These are phyloP conservation scores for Starmerella apicola DNA, from an alignment of 805 yeast genomes.

Conservation along the genomic window DNA sequence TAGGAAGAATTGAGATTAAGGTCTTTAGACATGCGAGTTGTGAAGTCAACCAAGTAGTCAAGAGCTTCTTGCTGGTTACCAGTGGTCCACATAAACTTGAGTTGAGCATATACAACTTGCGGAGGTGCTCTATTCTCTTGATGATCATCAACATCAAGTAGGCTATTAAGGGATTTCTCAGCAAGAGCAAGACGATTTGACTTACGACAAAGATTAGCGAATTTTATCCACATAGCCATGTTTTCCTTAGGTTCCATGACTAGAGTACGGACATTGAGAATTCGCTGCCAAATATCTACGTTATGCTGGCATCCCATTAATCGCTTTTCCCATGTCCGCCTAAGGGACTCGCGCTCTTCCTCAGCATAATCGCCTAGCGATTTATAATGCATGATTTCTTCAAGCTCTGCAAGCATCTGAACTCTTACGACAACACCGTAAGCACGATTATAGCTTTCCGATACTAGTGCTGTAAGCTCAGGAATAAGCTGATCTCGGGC, in stretches of 20 bases:
- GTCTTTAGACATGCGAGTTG: constrained; percentile 80
- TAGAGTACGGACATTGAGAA: constrained; percentile 81
- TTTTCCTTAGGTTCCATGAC: constrained; percentile 93
- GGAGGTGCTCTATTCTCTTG: constrained; percentile 72
- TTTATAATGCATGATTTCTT: constrained; percentile 85
- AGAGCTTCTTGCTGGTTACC: constrained; percentile 82
- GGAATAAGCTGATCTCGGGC: constrained; percentile 87
- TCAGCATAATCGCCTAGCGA: constrained; percentile 73
- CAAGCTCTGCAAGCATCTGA: constrained; percentile 93
- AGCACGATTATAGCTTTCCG: constrained; percentile 93
- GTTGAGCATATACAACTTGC: constrained; percentile 91
- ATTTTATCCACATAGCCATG: constrained; percentile 95
- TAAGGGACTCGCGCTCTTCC: constrained; percentile 53
- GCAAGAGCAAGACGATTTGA: constrained; percentile 87
- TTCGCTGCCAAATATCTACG: constrained; percentile 98
- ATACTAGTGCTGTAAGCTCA: constrained; percentile 85
- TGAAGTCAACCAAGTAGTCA: constrained; percentile 73
- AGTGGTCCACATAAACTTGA: constrained; percentile 94
- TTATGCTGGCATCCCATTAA: constrained; percentile 88
- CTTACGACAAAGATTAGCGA: constrained; percentile 90
- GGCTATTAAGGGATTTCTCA: constrained; percentile 72
- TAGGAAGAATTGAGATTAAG: constrained; percentile 67
- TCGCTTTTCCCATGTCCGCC: constrained; percentile 90
- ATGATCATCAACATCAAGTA: constrained; percentile 29
- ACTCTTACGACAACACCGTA: constrained; percentile 93